Evolutionary conservation across 306 rosid species (phyloP), one percentile per base, ranked within the genome.

Genomic region (Purshia tridentata): DNA sequence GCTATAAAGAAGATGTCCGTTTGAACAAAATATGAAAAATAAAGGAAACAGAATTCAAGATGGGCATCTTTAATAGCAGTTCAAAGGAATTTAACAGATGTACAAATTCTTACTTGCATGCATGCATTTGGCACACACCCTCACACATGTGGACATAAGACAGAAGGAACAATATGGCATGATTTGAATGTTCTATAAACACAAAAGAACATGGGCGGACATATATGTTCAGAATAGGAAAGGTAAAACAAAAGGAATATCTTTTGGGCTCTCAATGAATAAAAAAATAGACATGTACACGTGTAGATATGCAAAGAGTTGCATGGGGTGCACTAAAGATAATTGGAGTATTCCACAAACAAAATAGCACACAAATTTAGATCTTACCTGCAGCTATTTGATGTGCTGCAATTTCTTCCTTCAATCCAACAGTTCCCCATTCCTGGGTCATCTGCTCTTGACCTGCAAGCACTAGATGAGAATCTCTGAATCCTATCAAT

Each of bases 361-460:
- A 40, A 51, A 22, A 41, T 16, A 62, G 19, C 10, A 8, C 70
- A 46, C 48, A 60, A 29, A 70, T 4, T 2, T 13, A 53, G 6
- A 46, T 83, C 86, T 83, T 81, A 86, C 96, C 72, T 60, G 86
- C 90, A 90, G 78, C 84, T 74, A 76, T 81, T 90, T 73, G 98
- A 92, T 81, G 96, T 86, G 87, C 92, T 90, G 73, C 96, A 88
- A 74, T 80, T 77, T 80, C 85, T 76, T 77, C 92, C 98, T 81
- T 88, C 88, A 61, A 89, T 81, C 85, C 84, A 89, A 83, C 84
- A 83, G 85, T 69, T 89, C 52, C 97, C 97, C 88, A 92, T 78
- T 14, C 90, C 92, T 60, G 81, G 39, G 72, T 86, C 84, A 40
- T 88, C 91, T 29, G 72, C 84, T 55, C 84, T 84, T 6, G 98